Evolutionary conservation across 2,329 filamentous ascomycete species (phyloP).

Genomic region (Cladosporium sp.): DNA sequence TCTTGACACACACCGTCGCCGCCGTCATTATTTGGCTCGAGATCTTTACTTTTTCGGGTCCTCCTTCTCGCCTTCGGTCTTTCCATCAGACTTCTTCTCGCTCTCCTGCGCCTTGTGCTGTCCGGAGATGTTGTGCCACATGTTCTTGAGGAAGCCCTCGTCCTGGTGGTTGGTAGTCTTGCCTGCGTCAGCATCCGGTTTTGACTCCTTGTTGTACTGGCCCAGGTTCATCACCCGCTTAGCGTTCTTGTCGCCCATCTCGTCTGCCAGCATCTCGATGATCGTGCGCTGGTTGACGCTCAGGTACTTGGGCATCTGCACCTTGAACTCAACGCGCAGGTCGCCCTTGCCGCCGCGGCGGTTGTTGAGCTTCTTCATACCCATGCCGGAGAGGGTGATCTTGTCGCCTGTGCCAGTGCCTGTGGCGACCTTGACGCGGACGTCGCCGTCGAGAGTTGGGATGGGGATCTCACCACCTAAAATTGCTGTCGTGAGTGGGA

Average conservation of each 20-base stretch:
- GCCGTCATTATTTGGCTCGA: neutral
- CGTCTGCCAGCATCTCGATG: constrained; percentile 92
- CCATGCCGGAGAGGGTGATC: constrained; percentile 84
- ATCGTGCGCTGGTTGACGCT: constrained; percentile 89
- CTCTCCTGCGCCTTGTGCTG: constrained; percentile 47
- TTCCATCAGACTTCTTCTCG: neutral
- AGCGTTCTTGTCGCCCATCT: constrained; percentile 89
- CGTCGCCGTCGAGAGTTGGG: constrained; percentile 85
- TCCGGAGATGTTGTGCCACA: constrained; percentile 91
- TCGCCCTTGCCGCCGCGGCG: constrained; percentile 73
- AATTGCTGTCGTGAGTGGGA: constrained; percentile 89
- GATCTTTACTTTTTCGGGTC: neutral
- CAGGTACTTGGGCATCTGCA: constrained; percentile 92
- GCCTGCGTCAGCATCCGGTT: constrained; percentile 21
- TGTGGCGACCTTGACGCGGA: constrained; percentile 86
- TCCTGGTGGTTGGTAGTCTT: constrained; percentile 62
- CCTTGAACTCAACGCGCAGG: constrained; percentile 89
- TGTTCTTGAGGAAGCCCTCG: constrained; percentile 87
- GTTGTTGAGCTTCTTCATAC: constrained; percentile 78
- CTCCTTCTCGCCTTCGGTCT: neutral
- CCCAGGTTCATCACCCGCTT: constrained; percentile 85
- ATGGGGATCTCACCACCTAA: constrained; percentile 87
- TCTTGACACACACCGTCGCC: neutral
- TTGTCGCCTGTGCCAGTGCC: constrained; percentile 91
- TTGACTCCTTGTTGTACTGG: constrained; percentile 43